Percentiles rank a stretch among this genome's conserved stretches.
Conservation (phyloP, 495 filamentous ascomycete genomes). For the Annulohypoxylon moriforme region DNA sequence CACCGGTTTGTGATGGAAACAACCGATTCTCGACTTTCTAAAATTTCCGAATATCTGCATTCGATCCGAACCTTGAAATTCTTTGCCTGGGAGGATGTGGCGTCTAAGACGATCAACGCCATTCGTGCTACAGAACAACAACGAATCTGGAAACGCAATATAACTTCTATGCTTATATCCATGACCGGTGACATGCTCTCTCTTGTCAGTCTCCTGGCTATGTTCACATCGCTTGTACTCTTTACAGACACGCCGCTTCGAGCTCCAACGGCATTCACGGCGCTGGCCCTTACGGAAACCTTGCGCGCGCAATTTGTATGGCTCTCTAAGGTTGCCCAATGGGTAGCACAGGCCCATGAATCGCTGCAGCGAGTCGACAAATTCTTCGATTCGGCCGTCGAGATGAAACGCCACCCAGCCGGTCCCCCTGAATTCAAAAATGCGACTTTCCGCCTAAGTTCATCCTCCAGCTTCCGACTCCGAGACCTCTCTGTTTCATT, state of each 20-base stretch:
- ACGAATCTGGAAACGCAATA: conserved; percentile 74
- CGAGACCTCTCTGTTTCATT: conserved; percentile 75
- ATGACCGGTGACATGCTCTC: conserved; percentile 88
- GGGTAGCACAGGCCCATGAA: conserved; percentile 86
- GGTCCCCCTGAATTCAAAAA: conserved; percentile 61
- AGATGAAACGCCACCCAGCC: conserved; percentile 81
- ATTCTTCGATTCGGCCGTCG: conserved; percentile 83
- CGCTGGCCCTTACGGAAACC: conserved; percentile 82
- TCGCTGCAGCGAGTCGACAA: conserved; percentile 88
- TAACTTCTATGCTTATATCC: conserved; percentile 79
- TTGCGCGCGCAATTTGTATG: conserved; percentile 85
- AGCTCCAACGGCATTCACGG: conserved; percentile 84
- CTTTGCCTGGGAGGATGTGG: conserved; percentile 51
- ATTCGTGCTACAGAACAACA: conserved; percentile 76
- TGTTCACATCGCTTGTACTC: conserved; percentile 81
- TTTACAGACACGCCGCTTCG: conserved; percentile 79
- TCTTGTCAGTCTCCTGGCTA: conserved; percentile 81
- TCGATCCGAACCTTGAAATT: conserved; percentile 52
- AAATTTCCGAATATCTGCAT: conserved; percentile 49
- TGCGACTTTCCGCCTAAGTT: conserved; percentile 54
- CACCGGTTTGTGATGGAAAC: conserved; percentile 49
- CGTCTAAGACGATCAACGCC: conserved; percentile 71
- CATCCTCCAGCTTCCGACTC: conserved; percentile 70
- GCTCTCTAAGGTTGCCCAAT: conserved; percentile 87
- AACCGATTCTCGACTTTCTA: conserved; percentile 49